Percentiles rank a stretch among this genome's conserved stretches.
phyloP scores from a whole-genome alignment of 2,329 filamentous ascomycete species.

The Elsinoe arachidis region DNA sequence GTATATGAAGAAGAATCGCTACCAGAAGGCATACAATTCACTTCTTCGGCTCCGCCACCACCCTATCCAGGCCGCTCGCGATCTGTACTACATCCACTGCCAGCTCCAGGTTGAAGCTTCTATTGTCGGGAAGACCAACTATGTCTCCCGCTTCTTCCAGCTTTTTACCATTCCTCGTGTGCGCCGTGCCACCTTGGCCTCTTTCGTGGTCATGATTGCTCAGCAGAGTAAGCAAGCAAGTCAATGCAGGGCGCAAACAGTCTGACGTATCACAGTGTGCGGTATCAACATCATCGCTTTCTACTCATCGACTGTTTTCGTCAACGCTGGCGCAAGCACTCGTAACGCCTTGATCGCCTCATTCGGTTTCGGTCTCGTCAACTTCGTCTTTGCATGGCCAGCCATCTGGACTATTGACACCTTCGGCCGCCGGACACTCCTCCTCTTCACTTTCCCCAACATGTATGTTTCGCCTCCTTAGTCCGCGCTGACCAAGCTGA shows the following conservation, averaged over 20 bases:
- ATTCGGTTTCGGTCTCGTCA: conserved; percentile 38
- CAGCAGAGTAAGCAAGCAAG: conserved; percentile 5
- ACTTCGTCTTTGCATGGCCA: conserved; percentile 39
- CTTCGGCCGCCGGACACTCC: conserved; percentile 36
- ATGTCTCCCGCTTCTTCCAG: conserved; percentile 41
- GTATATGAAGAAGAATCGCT: conserved; percentile 35
- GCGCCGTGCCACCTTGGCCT: conserved; percentile 64
- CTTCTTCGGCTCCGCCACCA: conserved; percentile 32
- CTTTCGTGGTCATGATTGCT: conserved; percentile 66
- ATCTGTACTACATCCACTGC: conserved; percentile 35
- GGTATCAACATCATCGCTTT: conserved; percentile 27
- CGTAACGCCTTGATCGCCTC: conserved; percentile 33
- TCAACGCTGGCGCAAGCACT: conserved; percentile 28
- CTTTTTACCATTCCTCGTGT: conserved; percentile 62
- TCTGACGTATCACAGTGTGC: conserved; percentile 15
- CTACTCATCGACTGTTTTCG: conserved; percentile 31
- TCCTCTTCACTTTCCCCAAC: conserved; percentile 42
- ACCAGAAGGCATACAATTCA: conserved; percentile 32
- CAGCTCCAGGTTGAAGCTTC: conserved; percentile 29
- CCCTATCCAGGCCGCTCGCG: conserved; percentile 34
- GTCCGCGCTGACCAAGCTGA: background rate
- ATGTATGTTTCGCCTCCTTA: conserved; percentile 28
- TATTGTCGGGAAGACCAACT: conserved; percentile 28
- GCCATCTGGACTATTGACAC: conserved; percentile 40
- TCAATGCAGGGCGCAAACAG: background rate